Percentiles rank a stretch among this genome's conserved stretches.
phyloP scores from a whole-genome alignment of 495 filamentous ascomycete genomes.

The Niebla homalea region DNA sequence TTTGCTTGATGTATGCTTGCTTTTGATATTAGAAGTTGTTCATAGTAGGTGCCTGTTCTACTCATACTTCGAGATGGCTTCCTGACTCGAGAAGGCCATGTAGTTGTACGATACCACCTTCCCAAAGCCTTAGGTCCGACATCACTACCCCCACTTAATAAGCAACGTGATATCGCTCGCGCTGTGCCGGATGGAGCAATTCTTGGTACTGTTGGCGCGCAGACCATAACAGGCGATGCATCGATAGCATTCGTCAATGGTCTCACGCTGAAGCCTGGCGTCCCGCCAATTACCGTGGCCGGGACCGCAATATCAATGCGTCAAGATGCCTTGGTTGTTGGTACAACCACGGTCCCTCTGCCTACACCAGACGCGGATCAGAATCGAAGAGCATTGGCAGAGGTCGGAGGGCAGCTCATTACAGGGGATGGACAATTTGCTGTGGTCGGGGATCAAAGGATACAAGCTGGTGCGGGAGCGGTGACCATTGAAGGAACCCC shows the following conservation, averaged over 20 bases:
- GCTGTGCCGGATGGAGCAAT: background rate
- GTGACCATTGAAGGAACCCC: background rate
- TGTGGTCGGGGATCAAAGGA: background rate
- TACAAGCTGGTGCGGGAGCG: background rate
- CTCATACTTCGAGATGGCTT: too few relatives aligned
- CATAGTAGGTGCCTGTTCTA: too few relatives aligned
- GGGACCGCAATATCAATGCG: slow-evolving; percentile 12
- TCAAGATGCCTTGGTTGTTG: background rate
- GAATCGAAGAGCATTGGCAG: background rate
- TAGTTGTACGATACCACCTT: too few relatives aligned
- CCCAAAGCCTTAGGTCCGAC: too few relatives aligned
- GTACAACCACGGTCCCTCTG: background rate
- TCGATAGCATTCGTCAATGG: slow-evolving; percentile 4
- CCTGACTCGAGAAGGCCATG: too few relatives aligned
- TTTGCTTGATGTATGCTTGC: too few relatives aligned
- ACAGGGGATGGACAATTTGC: background rate
- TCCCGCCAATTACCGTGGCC: slow-evolving; percentile 10
- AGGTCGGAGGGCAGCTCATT: background rate
- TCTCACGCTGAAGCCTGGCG: slow-evolving; percentile 14
- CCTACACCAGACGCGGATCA: background rate
- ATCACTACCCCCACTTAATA: too few relatives aligned
- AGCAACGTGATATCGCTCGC: too few relatives aligned
- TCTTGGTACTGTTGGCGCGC: background rate
- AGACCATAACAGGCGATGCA: background rate
- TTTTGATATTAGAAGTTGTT: too few relatives aligned